Base-by-base conservation (phyloP, 2,329 filamentous ascomycete genomes). In the Chalaropsis ovoidea region DNA sequence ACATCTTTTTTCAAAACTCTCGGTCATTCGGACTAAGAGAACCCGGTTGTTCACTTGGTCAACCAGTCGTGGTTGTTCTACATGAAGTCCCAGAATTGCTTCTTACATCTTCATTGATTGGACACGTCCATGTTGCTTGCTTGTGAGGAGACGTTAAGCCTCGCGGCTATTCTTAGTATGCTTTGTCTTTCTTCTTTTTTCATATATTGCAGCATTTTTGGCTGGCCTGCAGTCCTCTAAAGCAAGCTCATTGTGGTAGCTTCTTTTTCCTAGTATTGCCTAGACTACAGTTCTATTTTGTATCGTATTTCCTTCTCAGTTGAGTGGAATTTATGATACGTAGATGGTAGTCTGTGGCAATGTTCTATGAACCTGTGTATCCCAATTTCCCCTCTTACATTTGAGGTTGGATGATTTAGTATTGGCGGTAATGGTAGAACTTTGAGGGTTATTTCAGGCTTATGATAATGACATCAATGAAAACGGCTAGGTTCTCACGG, bases 381-480 rank as follows among this genome's bases (percentile, higher is more conserved):
- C 17, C n/a, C 27, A 39, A 35, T 39, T 22, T 58, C n/a, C 8
- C 24, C 54, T 31, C 54, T n/a, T 22, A 58, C 24, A 22, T 11
- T 17, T 6, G 54, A 39, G 54, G 27, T 8, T 35, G 24, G 15
- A 39, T 11, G 27, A 58, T 35, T 58, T 31, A 39, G 17, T 8
- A 10, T 27, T 4, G 43, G n/a, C 39, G 61, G 60, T 65, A 43
- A 63, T 67, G 62, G 63, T 54, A 47, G 49, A 42, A 65, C 61
- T 62, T 61, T 54, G 24, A 39, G 63, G 60, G 63, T 54, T 60
- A 65, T 61, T 63, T 43, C 39, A 63, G 52, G 31, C 54, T 67
- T 65, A 67, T 65, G 63, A 67, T 65, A 65, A 67, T 65, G 63
- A 67, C 52, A 49, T 67, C 60, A 63, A 67, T 65, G 61, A 67